Evolutionary conservation across 305 asterid genomes (phyloP), one percentile per base, ranked within the genome.

Genomic region (Solanum aculeatissimum): DNA sequence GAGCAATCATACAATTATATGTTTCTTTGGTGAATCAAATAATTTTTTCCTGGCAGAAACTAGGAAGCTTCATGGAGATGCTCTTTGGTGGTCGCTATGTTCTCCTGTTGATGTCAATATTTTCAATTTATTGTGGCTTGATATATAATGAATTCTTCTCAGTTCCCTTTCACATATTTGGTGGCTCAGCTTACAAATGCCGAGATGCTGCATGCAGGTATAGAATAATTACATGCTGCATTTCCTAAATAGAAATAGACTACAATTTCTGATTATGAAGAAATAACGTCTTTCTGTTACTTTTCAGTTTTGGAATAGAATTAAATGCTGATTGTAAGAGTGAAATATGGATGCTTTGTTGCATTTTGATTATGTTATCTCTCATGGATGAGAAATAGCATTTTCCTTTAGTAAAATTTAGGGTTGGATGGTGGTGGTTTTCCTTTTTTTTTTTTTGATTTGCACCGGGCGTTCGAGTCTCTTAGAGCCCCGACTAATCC

Each of bases 11-110:
- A 53, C 7, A 78, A 11, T 29, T 53, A 32, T 78, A 32, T 78
- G 66, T 6, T 53, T 38, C 66, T 78, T 51, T 29, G 19, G 49
- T 78, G 83, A 53, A 53, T 78, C 66, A 78, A 51, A 53, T 51
- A 29, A 51, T 85, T 87, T 77, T 74, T 91, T 83, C 74, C 88
- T 84, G 38, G 81, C 98, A 97, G 99, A 95, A 95, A 97, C 95
- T 97, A 75, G 99, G 97, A 83, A 97, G 99, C 97, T 94, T 97
- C 91, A 97, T 97, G 99, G 99, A 95, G 96, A 97, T 97, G 99
- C 92, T 96, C 68, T 95, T 91, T 87, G 99, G 99, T 84, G 99
- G 99, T 83, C 98, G 99, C 86, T 95, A 97, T 85, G 89, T 97
- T 63, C 96, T 97, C 83, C 94, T 95, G 87, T 87, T 94, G 92